These are phyloP conservation scores for Brassica juncea DNA, from an alignment of 345 rosid species.

Conservation along the genomic window DNA sequence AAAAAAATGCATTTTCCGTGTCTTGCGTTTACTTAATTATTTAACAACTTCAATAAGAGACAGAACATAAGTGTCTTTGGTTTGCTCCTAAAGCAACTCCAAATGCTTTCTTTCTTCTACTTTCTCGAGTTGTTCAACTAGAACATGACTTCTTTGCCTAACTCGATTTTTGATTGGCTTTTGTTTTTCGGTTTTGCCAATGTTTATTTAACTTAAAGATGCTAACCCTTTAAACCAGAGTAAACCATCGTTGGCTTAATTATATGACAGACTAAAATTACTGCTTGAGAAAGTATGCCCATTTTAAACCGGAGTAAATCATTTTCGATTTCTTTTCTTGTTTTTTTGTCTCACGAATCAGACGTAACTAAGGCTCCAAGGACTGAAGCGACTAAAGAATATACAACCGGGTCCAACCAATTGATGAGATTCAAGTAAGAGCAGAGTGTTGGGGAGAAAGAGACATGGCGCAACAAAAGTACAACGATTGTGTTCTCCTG, in stretches of 20 bases:
- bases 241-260: not conserved
- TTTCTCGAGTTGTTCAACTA: conserved; percentile 38
- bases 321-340: too few relatives aligned
- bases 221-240: conserved; percentile 10
- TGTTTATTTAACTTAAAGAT: conserved; percentile 1
- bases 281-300: not conserved
- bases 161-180: conserved; percentile 24
- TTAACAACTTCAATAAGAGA: conserved; percentile 27
- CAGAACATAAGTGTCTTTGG: conserved; percentile 31
- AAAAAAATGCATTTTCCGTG: conserved; percentile 14
- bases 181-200: conserved; percentile 3
- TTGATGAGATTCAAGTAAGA: too few relatives aligned
- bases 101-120: not conserved
- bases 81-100: conserved; percentile 35
- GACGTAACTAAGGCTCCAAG: too few relatives aligned
- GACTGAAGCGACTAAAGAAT: too few relatives aligned
- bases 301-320: too few relatives aligned
- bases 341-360: too few relatives aligned
- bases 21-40: conserved; percentile 35
- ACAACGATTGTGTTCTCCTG: too few relatives aligned
- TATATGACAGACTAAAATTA: not conserved
- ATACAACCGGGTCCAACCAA: too few relatives aligned
- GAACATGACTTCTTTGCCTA: conserved; percentile 25
- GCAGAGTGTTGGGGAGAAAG: too few relatives aligned
- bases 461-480: too few relatives aligned